These are phyloP conservation scores for Bombardia bombarda DNA, from an alignment of 495 filamentous ascomycete genomes.

Conservation along the genomic window DNA sequence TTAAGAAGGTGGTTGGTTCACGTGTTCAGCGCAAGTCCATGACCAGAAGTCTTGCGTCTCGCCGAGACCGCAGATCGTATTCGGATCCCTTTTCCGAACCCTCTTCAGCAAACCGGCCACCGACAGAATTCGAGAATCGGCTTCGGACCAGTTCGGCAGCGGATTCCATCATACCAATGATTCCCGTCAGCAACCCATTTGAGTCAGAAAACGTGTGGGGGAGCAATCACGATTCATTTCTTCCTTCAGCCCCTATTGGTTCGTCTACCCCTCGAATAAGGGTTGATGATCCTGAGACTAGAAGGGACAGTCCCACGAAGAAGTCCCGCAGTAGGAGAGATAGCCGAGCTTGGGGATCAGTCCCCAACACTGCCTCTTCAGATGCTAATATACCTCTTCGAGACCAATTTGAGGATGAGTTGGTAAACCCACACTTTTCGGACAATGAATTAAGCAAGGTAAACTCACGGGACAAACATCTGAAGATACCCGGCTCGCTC, in stretches of 20 bases:
- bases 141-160: slow-evolving; percentile 6
- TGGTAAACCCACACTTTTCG: neutral
- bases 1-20: slow-evolving; percentile 13
- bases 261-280: slow-evolving; percentile 6
- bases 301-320: slow-evolving; percentile 5
- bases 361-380: neutral
- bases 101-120: neutral
- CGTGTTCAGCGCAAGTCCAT: slow-evolving; percentile 17
- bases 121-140: slow-evolving; percentile 10
- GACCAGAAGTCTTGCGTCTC: slow-evolving; percentile 11
- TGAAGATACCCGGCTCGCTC: neutral
- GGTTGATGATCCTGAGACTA: neutral
- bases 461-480: neutral
- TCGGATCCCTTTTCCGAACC: slow-evolving; percentile 27
- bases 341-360: no score
- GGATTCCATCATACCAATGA: slow-evolving; percentile 3
- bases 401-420: neutral
- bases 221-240: slow-evolving; percentile 4
- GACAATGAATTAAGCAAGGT: no score
- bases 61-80: slow-evolving; percentile 8
- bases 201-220: slow-evolving; percentile 6
- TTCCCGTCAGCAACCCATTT: slow-evolving; percentile 7
- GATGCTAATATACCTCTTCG: neutral
- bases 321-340: neutral
- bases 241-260: slow-evolving; percentile 1